Conservation (phyloP, 257 asterid species). For the Nicotiana noctiflora region DNA sequence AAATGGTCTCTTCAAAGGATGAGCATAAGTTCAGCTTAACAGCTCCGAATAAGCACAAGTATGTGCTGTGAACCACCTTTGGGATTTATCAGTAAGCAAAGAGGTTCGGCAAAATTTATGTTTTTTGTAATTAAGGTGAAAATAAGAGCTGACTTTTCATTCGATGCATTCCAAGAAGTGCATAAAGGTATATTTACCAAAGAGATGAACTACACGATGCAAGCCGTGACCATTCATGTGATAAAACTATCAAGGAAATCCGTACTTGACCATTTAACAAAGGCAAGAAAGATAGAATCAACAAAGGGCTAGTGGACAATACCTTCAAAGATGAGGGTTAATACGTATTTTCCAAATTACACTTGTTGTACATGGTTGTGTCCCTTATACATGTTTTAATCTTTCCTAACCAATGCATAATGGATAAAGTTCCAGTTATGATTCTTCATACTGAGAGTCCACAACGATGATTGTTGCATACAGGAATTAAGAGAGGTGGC, state of each 20-base stretch:
- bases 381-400: neutral
- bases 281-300: neutral
- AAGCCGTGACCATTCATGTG: neutral
- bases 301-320: neutral
- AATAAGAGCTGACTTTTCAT: neutral
- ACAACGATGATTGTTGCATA: conserved; percentile 1
- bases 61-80: neutral
- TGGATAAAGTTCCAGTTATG: too few relatives aligned
- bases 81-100: neutral
- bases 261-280: neutral
- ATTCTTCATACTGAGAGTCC: neutral
- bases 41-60: neutral
- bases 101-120: neutral
- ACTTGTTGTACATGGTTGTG: neutral
- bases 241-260: neutral
- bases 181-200: neutral
- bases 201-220: conserved; percentile 2
- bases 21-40: neutral
- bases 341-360: neutral
- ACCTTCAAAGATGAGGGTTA: neutral
- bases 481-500: conserved; percentile 74
- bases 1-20: neutral
- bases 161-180: neutral
- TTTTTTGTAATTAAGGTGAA: neutral
- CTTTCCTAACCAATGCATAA: neutral